A percentile compares a stretch with the other conserved stretches of the same genome.
These are phyloP conservation scores for Periconia digitata DNA, from an alignment of 2,329 filamentous ascomycete genomes.

Conservation along the genomic window DNA sequence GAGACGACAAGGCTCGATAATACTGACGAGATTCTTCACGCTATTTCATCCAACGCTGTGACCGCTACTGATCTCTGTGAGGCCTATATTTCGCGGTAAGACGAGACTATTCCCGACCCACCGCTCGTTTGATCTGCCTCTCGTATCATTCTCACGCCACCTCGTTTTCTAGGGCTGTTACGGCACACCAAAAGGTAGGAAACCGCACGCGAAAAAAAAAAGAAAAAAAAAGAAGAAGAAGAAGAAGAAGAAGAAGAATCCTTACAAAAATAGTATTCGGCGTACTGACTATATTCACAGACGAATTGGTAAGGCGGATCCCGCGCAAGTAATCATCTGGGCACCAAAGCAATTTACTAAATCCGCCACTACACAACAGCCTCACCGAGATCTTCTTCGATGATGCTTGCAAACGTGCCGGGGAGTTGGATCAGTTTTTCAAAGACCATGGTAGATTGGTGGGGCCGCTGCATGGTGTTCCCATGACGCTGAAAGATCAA, in stretches of 20 bases:
- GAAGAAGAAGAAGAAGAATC: too few relatives aligned
- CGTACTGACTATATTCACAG: conserved; percentile 25
- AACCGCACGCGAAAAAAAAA: too few relatives aligned
- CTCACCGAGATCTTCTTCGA: conserved; percentile 53
- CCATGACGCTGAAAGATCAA: conserved; percentile 53
- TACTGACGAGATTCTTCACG: conserved; percentile 22
- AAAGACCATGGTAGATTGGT: conserved; percentile 37
- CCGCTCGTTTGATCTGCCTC: conserved; percentile 2
- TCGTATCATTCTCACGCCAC: conserved; percentile 41
- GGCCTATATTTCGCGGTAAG: conserved; percentile 36
- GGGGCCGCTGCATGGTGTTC: conserved; percentile 52
- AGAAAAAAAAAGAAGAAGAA: too few relatives aligned
- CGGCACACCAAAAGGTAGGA: conserved; percentile 33
- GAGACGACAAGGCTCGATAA: conserved; percentile 14
- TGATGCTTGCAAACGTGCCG: conserved; percentile 44
- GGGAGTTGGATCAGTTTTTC: conserved; percentile 46
- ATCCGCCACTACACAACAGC: conserved; percentile 49
- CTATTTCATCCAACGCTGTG: conserved; percentile 28
- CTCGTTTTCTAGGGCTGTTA: conserved; percentile 24
- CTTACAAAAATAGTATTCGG: neutral
- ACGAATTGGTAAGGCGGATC: conserved; percentile 46
- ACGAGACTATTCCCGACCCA: neutral
- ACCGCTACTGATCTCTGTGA: conserved; percentile 30
- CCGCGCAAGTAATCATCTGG: conserved; percentile 30
- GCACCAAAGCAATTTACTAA: conserved; percentile 45